Conservation (phyloP, 345 rosid genomes). For the Syzygium jambos region DNA sequence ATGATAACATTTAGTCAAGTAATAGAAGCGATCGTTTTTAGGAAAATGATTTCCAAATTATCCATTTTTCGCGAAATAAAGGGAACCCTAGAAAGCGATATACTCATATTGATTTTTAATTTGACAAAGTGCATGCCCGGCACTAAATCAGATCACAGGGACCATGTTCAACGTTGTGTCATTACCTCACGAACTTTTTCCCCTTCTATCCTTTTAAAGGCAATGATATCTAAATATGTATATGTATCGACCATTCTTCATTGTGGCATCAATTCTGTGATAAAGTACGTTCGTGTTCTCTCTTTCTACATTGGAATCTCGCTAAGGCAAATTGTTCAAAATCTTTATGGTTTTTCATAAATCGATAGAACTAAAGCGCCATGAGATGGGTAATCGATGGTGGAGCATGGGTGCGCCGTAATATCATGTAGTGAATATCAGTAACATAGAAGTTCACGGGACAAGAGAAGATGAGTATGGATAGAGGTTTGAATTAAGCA, state of each 20-base stretch:
- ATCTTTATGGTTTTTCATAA: not conserved
- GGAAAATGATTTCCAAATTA: no score
- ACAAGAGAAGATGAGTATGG: not conserved
- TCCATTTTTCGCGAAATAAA: no score
- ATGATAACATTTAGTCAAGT: no score
- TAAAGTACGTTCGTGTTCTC: not conserved
- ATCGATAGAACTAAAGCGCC: not conserved
- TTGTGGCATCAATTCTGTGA: not conserved
- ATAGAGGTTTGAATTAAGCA: not conserved
- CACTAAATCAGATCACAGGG: not conserved
- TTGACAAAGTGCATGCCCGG: not conserved
- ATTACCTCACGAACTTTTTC: not conserved
- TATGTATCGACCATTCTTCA: not conserved
- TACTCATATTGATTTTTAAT: not conserved
- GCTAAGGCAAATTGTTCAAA: not conserved
- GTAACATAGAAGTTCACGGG: not conserved
- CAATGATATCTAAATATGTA: not conserved
- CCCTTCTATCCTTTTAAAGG: not conserved
- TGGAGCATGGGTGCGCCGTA: not conserved
- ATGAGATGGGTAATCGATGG: not conserved
- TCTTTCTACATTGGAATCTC: not conserved
- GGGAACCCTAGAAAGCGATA: not conserved
- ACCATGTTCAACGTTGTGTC: not conserved
- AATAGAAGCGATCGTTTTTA: no score
- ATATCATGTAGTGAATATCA: not conserved